Base-by-base conservation (phyloP, 257 asterid species). In the Misopates orontium region DNA sequence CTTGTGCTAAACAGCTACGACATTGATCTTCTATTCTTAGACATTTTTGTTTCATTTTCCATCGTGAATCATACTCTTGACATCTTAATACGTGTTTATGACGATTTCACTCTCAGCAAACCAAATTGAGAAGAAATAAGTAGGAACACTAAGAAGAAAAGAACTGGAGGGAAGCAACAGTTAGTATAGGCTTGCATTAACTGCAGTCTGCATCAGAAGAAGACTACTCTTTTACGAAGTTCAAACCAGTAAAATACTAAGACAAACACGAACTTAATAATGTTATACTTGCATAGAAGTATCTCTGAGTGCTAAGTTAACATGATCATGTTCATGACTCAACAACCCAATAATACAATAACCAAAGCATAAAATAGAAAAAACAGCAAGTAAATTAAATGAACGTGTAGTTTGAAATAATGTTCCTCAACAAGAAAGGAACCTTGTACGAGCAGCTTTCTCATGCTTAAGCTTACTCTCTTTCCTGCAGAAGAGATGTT, bases 401-500 rank as follows among this genome's bases (percentile, higher is more conserved):
- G 3, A 24, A 58, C 58, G 56, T 24, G 62, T 31, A 14, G 40
- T 16, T 28, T 21, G 14, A 44, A 62, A 28, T 20, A 5, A 66
- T 36, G 50, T 12, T 48, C 44, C 59, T 22, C n/a, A 10, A 36
- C 1, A 53, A 23, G 41, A 56, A 58, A 36, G 52, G 21, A 60
- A 36, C 31, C 51, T 53, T 50, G 44, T 23, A 48, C 65, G 5
- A 31, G 59, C 25, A 58, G 52, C 51, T 53, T 61, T 51, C 19
- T 25, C 16, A 60, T 32, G 51, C 56, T 64, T 12, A 40, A 47
- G 36, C 36, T 28, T 2, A 31, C 23, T 13, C 61, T 15, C 44
- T 66, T 18, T 54, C 36, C 66, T 9, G 60, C 62, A 53, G 25
- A 54, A 47, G 50, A 36, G 22, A 49, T 47, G 52, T 58, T 31